Base-by-base conservation (phyloP, 768 basidiomycete genomes). In the Leccinum fibrillosum region DNA sequence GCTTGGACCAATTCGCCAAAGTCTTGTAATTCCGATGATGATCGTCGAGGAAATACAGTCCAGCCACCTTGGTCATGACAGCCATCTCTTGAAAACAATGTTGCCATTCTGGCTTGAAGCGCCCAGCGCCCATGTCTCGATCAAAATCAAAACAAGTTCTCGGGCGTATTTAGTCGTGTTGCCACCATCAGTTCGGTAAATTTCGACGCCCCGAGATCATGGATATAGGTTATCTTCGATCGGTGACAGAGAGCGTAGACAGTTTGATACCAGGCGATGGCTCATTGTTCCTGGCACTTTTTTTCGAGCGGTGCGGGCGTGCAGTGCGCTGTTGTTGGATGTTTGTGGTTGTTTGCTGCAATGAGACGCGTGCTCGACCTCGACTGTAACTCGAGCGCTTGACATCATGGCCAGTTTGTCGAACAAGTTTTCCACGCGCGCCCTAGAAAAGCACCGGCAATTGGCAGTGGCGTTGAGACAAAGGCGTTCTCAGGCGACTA, bases 401-500 rank as follows among this genome's bases (percentile, higher is more conserved):
- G 10, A 32, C 32, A 45, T 45, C 44, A 1, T 21, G 44, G 19
- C n/a, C 12, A 47, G 35, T 17, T 37, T 35, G 15, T 2, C 37
- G 17, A 17, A 9, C 3, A 42, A 42, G 39, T 28, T 54, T 54
- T 61, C 57, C 56, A 47, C 30, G 32, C 32, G 19, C 53, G 35
- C 30, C 39, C 21, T 48, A 57, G 47, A 49, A 10, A 42, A 42
- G 3, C 47, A 56, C 47, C 30, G 15, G 49, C 32, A 34, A 17
- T 21, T 32, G n/a, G 35, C 8, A 23, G 50, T 25, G 56, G 50
- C 58, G 49, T 49, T 54, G 50, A 58, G 48, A 57, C 49, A 21
- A 12, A 42, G 45, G 37, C 49, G 39, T 57, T 58, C 52, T 49
- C 37, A 64, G 49, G 52, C 51, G 32, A 57, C 17, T 11, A 12